Conservation (phyloP, 495 filamentous ascomycete genomes). For the Aspergillus panamensis region DNA sequence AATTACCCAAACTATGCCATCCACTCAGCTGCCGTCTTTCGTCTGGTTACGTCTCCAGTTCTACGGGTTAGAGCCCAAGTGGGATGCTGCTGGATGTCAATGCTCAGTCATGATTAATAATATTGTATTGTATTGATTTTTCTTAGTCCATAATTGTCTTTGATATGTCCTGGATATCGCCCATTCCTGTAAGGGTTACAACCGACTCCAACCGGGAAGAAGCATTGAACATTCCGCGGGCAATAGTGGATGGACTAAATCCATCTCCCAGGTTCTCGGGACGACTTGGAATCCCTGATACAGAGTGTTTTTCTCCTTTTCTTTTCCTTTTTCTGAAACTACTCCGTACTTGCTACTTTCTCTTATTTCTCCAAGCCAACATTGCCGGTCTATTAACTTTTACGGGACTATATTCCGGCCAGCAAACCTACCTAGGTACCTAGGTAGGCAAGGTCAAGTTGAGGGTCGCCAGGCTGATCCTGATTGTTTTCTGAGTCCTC, state of each 20-base stretch:
- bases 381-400: not conserved
- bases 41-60: too few relatives aligned
- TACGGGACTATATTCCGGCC: constrained; percentile 9
- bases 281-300: constrained; percentile 14
- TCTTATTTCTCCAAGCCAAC: not conserved
- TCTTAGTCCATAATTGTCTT: not conserved
- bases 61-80: too few relatives aligned
- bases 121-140: too few relatives aligned
- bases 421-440: not conserved
- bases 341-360: too few relatives aligned
- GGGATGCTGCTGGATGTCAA: too few relatives aligned
- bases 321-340: too few relatives aligned
- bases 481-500: not conserved
- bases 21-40: too few relatives aligned
- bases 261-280: constrained; percentile 26
- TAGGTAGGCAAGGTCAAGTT: too few relatives aligned
- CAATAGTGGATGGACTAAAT: constrained; percentile 20
- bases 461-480: too few relatives aligned
- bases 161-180: not conserved
- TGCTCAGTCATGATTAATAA: too few relatives aligned
- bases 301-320: not conserved
- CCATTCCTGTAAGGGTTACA: constrained; percentile 8
- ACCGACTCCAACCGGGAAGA: constrained; percentile 19
- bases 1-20: not conserved
- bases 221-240: constrained; percentile 22